Conservation (phyloP, 768 basidiomycete species). For the Holtermannia corniformis region DNA sequence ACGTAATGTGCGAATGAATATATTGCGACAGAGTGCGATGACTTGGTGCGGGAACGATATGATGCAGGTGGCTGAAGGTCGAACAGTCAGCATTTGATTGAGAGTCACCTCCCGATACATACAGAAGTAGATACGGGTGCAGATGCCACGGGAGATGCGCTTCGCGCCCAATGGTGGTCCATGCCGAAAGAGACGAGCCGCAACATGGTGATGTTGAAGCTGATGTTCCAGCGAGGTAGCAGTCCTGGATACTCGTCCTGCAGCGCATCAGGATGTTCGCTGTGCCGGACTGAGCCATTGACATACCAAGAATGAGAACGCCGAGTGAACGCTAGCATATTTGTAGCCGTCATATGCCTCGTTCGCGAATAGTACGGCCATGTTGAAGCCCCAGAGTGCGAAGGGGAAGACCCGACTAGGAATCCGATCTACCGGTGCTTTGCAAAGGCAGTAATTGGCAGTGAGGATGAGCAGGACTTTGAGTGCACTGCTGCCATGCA, state of each 20-base stretch:
- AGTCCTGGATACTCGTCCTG: slow-evolving; percentile 50
- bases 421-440: slow-evolving; percentile 33
- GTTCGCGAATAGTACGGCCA: slow-evolving; percentile 62
- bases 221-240: slow-evolving; percentile 85
- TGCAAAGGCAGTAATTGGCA: slow-evolving; percentile 58
- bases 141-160: slow-evolving; percentile 4
- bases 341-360: slow-evolving; percentile 65
- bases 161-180: slow-evolving; percentile 76
- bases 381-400: slow-evolving; percentile 69
- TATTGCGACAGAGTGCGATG: too few species aligned
- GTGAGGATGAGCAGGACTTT: slow-evolving; percentile 67
- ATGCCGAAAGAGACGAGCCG: slow-evolving; percentile 84
- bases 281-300: not conserved
- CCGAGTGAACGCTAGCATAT: slow-evolving; percentile 52
- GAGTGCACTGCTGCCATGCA: slow-evolving; percentile 72
- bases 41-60: slow-evolving; percentile 50
- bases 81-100: slow-evolving; percentile 8
- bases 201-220: slow-evolving; percentile 93
- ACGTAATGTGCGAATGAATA: slow-evolving; percentile 69
- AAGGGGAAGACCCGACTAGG: slow-evolving; percentile 20
- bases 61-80: slow-evolving; percentile 47
- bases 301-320: slow-evolving; percentile 56
- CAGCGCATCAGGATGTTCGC: slow-evolving; percentile 4
- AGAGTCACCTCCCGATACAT: not conserved
- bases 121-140: slow-evolving; percentile 5